Evolutionary conservation across 2,329 filamentous ascomycete species (phyloP).

Genomic region (Diaporthe humulicola): DNA sequence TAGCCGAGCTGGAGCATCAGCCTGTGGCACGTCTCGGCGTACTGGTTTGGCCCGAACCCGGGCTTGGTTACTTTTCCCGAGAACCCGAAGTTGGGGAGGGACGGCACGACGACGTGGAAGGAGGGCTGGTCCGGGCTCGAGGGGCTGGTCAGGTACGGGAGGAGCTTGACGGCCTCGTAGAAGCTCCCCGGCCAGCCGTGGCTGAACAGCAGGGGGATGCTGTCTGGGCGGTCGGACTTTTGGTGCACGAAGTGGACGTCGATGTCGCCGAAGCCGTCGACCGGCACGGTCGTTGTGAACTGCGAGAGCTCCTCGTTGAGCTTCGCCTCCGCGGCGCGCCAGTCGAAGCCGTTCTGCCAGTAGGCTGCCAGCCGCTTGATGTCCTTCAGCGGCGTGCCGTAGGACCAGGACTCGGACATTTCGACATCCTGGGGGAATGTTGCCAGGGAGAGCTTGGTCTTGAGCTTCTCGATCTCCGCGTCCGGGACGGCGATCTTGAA

Average conservation of each 20-base stretch:
- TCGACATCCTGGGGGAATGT: conserved; percentile 68
- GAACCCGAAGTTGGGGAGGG: conserved; percentile 59
- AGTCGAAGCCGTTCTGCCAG: conserved; percentile 72
- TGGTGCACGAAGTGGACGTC: conserved; percentile 76
- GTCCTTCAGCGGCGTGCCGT: conserved; percentile 71
- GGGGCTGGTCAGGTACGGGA: conserved; percentile 50
- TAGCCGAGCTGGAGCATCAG: conserved; percentile 58
- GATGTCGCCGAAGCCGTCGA: conserved; percentile 70
- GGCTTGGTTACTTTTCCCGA: conserved; percentile 49
- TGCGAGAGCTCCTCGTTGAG: conserved; percentile 71
- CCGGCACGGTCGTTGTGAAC: conserved; percentile 64
- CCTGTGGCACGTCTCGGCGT: conserved; percentile 50
- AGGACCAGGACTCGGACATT: conserved; percentile 59
- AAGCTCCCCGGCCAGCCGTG: conserved; percentile 61
- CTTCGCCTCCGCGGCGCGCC: conserved; percentile 69
- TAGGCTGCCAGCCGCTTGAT: conserved; percentile 69
- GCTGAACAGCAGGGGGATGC: conserved; percentile 56
- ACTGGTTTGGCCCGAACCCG: conserved; percentile 49
- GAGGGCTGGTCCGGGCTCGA: conserved; percentile 47
- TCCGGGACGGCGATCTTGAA: conserved; percentile 53
- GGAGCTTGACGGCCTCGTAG: conserved; percentile 52
- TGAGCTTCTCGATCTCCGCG: conserved; percentile 44
- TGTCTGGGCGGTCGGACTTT: conserved; percentile 46
- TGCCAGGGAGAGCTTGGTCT: conserved; percentile 34
- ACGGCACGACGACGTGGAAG: conserved; percentile 62